Percentiles rank a stretch among this genome's conserved stretches.
phyloP scores from a whole-genome alignment of 768 basidiomycete species.

The Lentinula edodes region DNA sequence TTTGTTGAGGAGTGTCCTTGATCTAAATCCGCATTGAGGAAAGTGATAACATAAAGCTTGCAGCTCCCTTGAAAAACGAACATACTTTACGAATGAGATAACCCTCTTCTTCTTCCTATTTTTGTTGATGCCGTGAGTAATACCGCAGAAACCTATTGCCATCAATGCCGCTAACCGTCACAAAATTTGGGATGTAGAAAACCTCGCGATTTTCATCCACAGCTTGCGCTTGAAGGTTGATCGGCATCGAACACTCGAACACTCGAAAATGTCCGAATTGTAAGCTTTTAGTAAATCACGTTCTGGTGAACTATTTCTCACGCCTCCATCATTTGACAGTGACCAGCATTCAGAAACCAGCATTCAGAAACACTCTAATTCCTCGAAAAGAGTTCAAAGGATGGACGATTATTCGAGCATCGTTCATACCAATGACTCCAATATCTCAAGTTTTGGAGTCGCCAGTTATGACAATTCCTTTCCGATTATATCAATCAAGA shows the following conservation, averaged over 20 bases:
- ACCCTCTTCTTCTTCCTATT: conserved; percentile 62
- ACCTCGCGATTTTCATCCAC: conserved; percentile 28
- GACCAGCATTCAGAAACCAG: too few relatives aligned
- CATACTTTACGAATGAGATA: conserved; percentile 72
- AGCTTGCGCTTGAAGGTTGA: neutral
- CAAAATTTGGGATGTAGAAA: conserved; percentile 76
- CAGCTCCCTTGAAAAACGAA: neutral
- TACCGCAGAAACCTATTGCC: neutral
- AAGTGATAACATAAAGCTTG: neutral
- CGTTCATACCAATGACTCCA: too few relatives aligned
- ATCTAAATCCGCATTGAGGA: conserved; percentile 43
- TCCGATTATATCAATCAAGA: too few relatives aligned
- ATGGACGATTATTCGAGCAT: too few relatives aligned
- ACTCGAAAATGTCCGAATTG: too few relatives aligned
- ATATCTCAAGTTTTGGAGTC: too few relatives aligned
- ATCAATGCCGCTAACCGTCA: conserved; percentile 34
- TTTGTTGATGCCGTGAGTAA: neutral
- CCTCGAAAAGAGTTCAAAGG: too few relatives aligned
- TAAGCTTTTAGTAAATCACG: too few relatives aligned
- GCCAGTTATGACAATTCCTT: too few relatives aligned
- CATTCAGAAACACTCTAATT: too few relatives aligned
- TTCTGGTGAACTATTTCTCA: too few relatives aligned
- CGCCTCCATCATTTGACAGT: too few relatives aligned
- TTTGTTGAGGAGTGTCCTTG: conserved; percentile 66
- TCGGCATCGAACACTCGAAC: neutral